phyloP scores from a whole-genome alignment of 805 yeast genomes.

The Monosporozyma aerobia region DNA sequence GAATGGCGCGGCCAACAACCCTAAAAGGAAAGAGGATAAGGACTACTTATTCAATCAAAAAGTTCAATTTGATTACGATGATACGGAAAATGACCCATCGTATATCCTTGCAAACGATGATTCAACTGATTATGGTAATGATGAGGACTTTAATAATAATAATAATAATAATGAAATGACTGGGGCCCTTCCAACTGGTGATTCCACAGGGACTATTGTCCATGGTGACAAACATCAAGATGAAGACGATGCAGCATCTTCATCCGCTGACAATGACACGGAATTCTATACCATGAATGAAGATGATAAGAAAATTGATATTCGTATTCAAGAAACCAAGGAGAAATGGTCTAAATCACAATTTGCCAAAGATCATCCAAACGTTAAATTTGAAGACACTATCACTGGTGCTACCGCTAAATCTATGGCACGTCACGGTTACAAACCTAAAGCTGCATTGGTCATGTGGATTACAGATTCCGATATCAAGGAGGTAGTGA shows the following conservation, averaged over 20 bases:
- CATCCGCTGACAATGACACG: not conserved
- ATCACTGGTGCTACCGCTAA: slow-evolving; percentile 1
- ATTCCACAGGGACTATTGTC: not conserved
- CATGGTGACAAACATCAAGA: not conserved
- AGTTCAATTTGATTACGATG: not conserved
- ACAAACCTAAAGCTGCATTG: slow-evolving; percentile 25
- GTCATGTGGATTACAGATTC: slow-evolving; percentile 43
- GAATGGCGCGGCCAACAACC: not conserved
- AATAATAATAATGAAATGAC: not conserved
- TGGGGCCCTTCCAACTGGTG: not conserved
- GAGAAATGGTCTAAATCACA: not conserved
- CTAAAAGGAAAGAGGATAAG: not conserved
- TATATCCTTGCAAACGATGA: too few species aligned
- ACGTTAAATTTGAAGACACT: slow-evolving; percentile 1
- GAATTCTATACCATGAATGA: not conserved
- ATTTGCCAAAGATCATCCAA: not conserved
- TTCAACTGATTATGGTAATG: not conserved
- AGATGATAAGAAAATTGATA: not conserved
- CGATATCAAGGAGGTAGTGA: slow-evolving; percentile 47
- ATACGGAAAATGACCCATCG: too few species aligned
- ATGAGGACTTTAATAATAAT: not conserved
- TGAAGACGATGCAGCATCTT: not conserved
- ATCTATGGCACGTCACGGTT: slow-evolving; percentile 8
- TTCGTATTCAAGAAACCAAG: not conserved
- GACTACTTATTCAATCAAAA: not conserved